These are phyloP conservation scores for Dipsacomyces acuminosporus DNA, from an alignment of 371 early-diverging fungal genomes.

Conservation along the genomic window DNA sequence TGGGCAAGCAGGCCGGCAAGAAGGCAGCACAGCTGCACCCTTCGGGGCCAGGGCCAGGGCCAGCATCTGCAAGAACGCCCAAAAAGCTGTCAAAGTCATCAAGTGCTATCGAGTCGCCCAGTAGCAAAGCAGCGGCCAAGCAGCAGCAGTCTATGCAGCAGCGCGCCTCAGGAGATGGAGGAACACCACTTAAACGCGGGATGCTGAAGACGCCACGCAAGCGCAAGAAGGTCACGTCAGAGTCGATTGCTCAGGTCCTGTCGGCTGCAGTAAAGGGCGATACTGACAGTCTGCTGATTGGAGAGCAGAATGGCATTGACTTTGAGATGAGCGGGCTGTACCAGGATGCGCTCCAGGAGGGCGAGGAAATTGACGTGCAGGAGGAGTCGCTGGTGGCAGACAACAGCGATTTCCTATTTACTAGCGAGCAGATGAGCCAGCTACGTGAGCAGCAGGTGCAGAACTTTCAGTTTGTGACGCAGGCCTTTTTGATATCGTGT, in stretches of 20 bases:
- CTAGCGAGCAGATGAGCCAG: constrained; percentile 41
- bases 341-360: constrained; percentile 48
- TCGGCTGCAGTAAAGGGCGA: constrained; percentile 13
- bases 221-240: constrained; percentile 20
- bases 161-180: too few relatives aligned
- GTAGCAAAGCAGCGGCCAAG: not conserved
- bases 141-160: constrained; percentile 4
- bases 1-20: not conserved
- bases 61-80: too few relatives aligned
- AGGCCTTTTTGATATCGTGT: constrained; percentile 42
- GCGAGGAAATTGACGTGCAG: constrained; percentile 46
- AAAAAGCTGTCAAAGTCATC: too few relatives aligned
- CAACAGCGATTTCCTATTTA: constrained; percentile 35
- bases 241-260: constrained; percentile 17
- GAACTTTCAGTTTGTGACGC: constrained; percentile 49
- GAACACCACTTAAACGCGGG: constrained; percentile 5
- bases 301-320: constrained; percentile 21
- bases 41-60: too few relatives aligned
- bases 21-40: not conserved
- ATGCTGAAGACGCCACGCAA: constrained; percentile 26
- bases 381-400: constrained; percentile 40
- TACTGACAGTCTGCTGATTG: constrained; percentile 2
- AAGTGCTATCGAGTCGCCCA: too few relatives aligned
- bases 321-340: constrained; percentile 45
- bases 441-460: constrained; percentile 45